Conservation (phyloP, 495 filamentous ascomycete genomes). For the Xylaria venustula region DNA sequence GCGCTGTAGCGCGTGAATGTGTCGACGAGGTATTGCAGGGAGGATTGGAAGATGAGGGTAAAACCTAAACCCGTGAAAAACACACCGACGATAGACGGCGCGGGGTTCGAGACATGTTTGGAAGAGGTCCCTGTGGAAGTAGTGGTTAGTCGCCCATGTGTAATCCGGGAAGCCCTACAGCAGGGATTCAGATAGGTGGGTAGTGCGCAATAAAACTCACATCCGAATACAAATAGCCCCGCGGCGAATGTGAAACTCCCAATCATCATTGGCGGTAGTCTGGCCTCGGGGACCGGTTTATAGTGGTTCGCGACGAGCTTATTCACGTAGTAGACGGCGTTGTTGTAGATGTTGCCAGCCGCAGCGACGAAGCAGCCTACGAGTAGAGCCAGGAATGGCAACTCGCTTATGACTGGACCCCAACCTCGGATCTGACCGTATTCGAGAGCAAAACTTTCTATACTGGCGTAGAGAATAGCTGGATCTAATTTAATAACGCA, state of each 20-base stretch:
- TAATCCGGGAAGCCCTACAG: background rate
- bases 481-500: background rate
- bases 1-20: constrained; percentile 67
- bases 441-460: background rate
- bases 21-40: constrained; percentile 73
- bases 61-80: too few species aligned
- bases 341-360: background rate
- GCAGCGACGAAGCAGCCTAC: constrained; percentile 46
- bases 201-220: too few species aligned
- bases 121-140: background rate
- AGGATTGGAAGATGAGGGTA: constrained; percentile 54
- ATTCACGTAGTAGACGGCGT: too few species aligned
- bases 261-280: too few species aligned
- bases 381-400: constrained; percentile 50
- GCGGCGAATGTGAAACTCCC: too few species aligned
- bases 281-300: too few species aligned
- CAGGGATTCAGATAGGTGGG: too few species aligned
- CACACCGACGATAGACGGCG: background rate
- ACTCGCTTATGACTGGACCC: background rate
- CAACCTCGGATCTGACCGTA: background rate
- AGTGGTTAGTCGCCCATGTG: background rate
- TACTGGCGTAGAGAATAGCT: background rate
- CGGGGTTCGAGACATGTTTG: background rate
- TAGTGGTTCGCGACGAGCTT: too few species aligned
- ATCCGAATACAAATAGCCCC: too few species aligned